phyloP scores from a whole-genome alignment of 495 filamentous ascomycete genomes.

The Daldinia bambusicola region DNA sequence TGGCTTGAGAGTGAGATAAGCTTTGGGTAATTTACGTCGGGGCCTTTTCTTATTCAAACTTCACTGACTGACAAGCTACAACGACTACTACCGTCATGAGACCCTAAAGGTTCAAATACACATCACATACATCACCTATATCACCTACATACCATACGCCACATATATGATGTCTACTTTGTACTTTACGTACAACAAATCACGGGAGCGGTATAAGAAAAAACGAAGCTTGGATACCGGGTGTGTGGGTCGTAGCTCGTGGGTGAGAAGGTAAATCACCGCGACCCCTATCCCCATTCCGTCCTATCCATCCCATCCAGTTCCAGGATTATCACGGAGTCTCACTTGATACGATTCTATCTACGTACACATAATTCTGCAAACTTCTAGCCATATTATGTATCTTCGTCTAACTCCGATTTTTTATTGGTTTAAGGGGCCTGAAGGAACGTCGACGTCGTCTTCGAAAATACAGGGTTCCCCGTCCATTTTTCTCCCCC shows the following conservation, averaged over 20 bases:
- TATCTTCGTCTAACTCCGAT: conserved; percentile 4
- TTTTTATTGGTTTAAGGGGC: conserved; percentile 1
- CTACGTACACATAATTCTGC: conserved; percentile 7
- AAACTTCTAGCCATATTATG: neutral
- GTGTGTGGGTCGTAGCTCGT: conserved; percentile 9
- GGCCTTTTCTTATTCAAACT: neutral
- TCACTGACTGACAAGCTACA: neutral
- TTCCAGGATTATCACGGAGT: neutral
- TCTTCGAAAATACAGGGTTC: conserved; percentile 10
- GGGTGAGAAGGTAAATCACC: conserved; percentile 6
- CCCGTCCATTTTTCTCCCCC: conserved; percentile 9
- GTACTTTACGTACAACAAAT: neutral
- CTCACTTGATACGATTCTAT: conserved; percentile 7
- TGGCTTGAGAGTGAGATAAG: conserved; percentile 9
- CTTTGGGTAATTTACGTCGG: neutral
- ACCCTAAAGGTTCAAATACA: neutral
- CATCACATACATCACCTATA: neutral
- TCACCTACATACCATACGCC: too few species aligned
- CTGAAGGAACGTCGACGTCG: neutral
- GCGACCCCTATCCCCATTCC: conserved; percentile 13
- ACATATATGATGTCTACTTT: too few species aligned
- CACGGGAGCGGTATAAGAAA: conserved; percentile 3
- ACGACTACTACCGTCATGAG: neutral
- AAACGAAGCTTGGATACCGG: conserved; percentile 6
- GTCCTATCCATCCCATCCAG: neutral